These are phyloP conservation scores for Boletus subcaerulescens DNA, from an alignment of 768 basidiomycete genomes.

Conservation along the genomic window DNA sequence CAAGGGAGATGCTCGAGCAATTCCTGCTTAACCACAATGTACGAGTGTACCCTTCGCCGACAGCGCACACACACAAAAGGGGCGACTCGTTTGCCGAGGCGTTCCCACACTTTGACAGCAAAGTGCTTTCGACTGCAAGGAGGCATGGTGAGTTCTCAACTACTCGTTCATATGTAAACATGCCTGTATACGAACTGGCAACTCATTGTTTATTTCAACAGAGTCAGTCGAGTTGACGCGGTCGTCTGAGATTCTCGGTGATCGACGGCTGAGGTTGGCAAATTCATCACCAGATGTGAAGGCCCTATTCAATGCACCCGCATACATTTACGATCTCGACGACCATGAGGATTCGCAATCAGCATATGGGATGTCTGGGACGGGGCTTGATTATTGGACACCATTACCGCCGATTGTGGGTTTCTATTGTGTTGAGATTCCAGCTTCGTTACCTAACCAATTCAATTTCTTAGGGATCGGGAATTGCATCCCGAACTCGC, in stretches of 20 bases:
- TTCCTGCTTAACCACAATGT: slow-evolving; percentile 84
- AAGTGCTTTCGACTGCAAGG: slow-evolving; percentile 78
- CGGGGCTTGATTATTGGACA: slow-evolving; percentile 71
- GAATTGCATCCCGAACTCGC: slow-evolving; percentile 62
- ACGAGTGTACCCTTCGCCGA: slow-evolving; percentile 75
- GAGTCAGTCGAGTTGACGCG: slow-evolving; percentile 78
- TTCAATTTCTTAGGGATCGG: slow-evolving; percentile 51
- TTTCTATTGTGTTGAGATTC: slow-evolving; percentile 8
- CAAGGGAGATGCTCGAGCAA: slow-evolving; percentile 90
- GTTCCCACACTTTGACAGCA: slow-evolving; percentile 95
- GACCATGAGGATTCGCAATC: slow-evolving; percentile 64
- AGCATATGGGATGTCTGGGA: slow-evolving; percentile 49
- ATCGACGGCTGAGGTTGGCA: slow-evolving; percentile 75
- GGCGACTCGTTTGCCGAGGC: slow-evolving; percentile 94
- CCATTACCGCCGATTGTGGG: slow-evolving; percentile 73
- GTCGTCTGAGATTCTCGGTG: slow-evolving; percentile 57
- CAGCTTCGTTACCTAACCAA: slow-evolving; percentile 20
- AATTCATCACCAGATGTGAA: slow-evolving; percentile 94
- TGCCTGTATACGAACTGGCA: background rate
- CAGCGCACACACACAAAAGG: slow-evolving; percentile 77
- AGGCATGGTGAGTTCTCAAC: slow-evolving; percentile 50
- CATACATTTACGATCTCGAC: slow-evolving; percentile 79
- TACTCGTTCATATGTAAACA: slow-evolving; percentile 31
- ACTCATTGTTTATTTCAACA: slow-evolving; percentile 27
- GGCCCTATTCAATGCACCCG: slow-evolving; percentile 85